These are phyloP conservation scores for Coemansia erecta DNA, from an alignment of 192 early-diverging fungal genomes.

Conservation along the genomic window DNA sequence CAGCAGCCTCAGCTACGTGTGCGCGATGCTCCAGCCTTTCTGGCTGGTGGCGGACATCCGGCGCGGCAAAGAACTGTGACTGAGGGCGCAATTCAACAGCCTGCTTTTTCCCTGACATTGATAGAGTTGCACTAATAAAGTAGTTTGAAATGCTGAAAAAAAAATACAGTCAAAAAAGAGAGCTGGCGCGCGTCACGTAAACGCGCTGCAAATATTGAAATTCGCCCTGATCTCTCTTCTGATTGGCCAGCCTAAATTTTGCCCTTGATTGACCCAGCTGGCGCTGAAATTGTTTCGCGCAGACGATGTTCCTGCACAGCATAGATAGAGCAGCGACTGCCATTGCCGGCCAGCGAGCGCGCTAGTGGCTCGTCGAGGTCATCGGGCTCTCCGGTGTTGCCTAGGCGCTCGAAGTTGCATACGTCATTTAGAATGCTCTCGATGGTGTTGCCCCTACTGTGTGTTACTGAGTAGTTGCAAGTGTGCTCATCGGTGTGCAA, in stretches of 20 bases:
- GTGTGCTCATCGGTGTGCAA: not conserved
- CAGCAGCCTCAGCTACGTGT: not conserved
- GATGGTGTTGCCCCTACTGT: constrained; percentile 21
- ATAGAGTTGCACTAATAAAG: not conserved
- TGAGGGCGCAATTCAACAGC: constrained; percentile 32
- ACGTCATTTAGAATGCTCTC: constrained; percentile 26
- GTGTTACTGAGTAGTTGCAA: not conserved
- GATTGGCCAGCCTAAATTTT: not conserved
- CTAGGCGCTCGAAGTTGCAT: not conserved
- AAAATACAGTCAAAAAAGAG: constrained; percentile 1
- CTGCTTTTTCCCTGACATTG: constrained; percentile 43
- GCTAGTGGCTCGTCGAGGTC: constrained; percentile 36
- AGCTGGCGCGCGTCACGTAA: not conserved
- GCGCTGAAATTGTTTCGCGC: not conserved
- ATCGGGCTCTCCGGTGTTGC: not conserved
- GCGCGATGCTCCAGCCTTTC: not conserved
- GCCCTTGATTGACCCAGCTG: not conserved
- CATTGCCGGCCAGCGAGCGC: constrained; percentile 6
- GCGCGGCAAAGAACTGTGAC: constrained; percentile 47
- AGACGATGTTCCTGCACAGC: not conserved
- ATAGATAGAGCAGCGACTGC: not conserved
- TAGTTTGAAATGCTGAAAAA: constrained; percentile 6
- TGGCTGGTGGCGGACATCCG: not conserved
- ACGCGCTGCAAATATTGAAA: not conserved
- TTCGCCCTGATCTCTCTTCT: not conserved